Conservation (phyloP, 148 eudicot species). For the Vaccinium vitisidaea region DNA sequence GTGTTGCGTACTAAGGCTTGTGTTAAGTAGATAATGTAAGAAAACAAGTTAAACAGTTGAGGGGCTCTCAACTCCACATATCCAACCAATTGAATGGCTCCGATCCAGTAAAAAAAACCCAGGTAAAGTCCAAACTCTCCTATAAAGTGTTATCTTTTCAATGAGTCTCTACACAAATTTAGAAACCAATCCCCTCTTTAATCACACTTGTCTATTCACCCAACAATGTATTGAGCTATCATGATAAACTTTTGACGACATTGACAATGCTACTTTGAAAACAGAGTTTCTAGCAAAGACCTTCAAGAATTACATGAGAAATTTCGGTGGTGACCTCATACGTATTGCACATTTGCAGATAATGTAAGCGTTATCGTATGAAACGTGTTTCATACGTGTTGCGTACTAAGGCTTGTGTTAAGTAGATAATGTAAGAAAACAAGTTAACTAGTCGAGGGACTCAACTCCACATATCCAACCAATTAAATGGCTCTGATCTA, state of each 20-base stretch:
- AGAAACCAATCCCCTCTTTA: background rate
- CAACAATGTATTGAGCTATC: background rate
- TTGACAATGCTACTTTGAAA: background rate
- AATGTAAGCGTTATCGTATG: background rate
- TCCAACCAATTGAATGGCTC: background rate
- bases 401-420: no score
- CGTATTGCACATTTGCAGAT: background rate
- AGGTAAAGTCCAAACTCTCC: background rate
- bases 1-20: no score
- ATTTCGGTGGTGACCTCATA: background rate
- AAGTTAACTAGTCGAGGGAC: background rate
- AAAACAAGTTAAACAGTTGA: no score
- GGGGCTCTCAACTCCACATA: background rate
- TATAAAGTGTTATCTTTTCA: background rate
- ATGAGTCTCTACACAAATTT: background rate
- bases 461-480: background rate
- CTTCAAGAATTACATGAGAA: background rate
- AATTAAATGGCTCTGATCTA: background rate
- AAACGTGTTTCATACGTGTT: no score
- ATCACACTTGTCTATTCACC: background rate
- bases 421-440: no score
- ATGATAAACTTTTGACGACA: background rate
- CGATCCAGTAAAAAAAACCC: background rate
- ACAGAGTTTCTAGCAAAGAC: background rate
- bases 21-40: no score